Conservation (phyloP, 108 stramenopile species). For the Asterionellopsis glacialis region DNA sequence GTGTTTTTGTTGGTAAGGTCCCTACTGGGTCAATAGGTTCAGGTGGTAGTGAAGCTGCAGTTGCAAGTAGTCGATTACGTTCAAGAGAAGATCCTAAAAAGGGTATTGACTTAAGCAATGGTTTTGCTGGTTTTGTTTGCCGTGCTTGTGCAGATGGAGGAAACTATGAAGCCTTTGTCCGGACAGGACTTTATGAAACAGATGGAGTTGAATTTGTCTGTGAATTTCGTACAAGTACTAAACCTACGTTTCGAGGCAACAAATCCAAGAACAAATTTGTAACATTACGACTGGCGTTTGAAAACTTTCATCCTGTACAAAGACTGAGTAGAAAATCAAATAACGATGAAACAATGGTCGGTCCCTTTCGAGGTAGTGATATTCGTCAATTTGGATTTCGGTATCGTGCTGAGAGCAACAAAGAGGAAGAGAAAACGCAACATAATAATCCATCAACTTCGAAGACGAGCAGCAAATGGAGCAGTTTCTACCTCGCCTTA, state of each 20-base stretch:
- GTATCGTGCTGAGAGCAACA: constrained; percentile 39
- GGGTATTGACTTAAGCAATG: constrained; percentile 65
- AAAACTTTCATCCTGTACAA: constrained; percentile 35
- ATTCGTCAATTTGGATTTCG: constrained; percentile 76
- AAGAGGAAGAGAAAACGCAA: background rate
- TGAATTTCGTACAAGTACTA: constrained; percentile 62
- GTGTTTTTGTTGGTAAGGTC: constrained; percentile 72
- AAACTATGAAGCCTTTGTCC: constrained; percentile 69
- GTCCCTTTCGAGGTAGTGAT: constrained; percentile 56
- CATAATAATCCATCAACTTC: background rate
- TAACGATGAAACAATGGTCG: constrained; percentile 23
- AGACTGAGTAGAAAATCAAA: constrained; percentile 17
- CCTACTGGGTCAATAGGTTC: constrained; percentile 13
- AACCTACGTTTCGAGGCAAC: constrained; percentile 31
- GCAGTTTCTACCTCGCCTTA: constrained; percentile 74
- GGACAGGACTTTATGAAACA: constrained; percentile 60
- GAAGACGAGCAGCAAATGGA: constrained; percentile 6
- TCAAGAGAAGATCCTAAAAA: constrained; percentile 60
- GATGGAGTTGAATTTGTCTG: constrained; percentile 80
- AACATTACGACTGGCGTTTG: constrained; percentile 50
- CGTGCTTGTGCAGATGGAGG: constrained; percentile 73
- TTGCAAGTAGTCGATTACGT: constrained; percentile 63
- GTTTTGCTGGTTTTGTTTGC: constrained; percentile 74
- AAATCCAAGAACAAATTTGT: constrained; percentile 54
- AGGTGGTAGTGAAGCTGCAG: constrained; percentile 53